A percentile compares a stretch with the other conserved stretches of the same genome.
phyloP scores from a whole-genome alignment of 139 green algal species.

The Nannochloris sp. region DNA sequence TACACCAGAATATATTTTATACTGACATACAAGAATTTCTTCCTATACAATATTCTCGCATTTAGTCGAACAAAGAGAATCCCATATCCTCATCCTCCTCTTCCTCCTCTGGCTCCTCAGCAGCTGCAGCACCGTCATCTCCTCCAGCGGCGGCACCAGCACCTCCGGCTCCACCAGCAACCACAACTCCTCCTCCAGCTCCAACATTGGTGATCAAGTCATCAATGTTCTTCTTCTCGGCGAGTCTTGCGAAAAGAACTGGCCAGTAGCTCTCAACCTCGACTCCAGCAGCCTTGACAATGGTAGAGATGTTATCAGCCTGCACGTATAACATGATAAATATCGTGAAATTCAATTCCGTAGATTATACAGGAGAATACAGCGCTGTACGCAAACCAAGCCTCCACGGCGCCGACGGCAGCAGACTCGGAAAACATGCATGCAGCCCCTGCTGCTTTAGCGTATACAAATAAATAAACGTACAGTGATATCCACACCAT shows the following conservation, averaged over 20 bases:
- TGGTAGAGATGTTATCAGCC: slow-evolving; percentile 86
- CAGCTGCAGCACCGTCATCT: slow-evolving; percentile 56
- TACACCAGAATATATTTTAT: too few species aligned
- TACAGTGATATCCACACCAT: slow-evolving; percentile 85
- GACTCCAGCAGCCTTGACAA: slow-evolving; percentile 82
- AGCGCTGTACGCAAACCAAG: background rate
- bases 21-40: too few species aligned
- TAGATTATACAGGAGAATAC: background rate
- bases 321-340: slow-evolving; percentile 15
- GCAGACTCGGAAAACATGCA: background rate
- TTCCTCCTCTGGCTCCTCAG: slow-evolving; percentile 75
- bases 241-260: slow-evolving; percentile 91
- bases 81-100: slow-evolving; percentile 85
- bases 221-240: slow-evolving; percentile 84
- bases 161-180: slow-evolving; percentile 42
- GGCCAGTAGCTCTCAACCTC: slow-evolving; percentile 95
- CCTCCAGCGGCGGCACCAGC: slow-evolving; percentile 45
- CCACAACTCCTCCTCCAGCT: slow-evolving; percentile 50
- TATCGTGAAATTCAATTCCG: background rate
- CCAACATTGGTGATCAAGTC: slow-evolving; percentile 97
- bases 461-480: slow-evolving; percentile 10
- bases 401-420: background rate
- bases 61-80: slow-evolving; percentile 76
- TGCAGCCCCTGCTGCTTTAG: background rate
- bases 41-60: background rate